Evolutionary conservation across 2,329 filamentous ascomycete species (phyloP), one percentile per base, ranked within the genome.

Genomic region (Penicillium sp.): DNA sequence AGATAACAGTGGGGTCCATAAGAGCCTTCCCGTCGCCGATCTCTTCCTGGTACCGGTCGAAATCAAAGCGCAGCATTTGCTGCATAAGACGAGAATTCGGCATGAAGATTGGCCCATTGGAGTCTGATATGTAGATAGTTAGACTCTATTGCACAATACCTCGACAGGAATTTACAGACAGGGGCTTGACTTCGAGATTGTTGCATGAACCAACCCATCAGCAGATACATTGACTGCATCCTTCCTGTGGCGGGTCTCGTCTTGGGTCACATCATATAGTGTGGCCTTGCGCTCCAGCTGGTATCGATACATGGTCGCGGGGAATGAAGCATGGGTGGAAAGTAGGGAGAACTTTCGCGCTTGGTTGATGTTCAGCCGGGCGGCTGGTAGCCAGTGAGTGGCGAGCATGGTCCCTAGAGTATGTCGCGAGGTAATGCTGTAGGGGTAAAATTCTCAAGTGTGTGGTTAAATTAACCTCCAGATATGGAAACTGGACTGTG

Each of bases 41-140:
- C 5, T 54, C 55, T 25, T 57, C 55, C 21, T 54, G 55, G 35
- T 57, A 57, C 6, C 43, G 50, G 4, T 41, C 55, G 9, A 57
- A 53, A 23, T 57, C 55, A 57, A 57, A 57, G 12, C 43, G 51
- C 19, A 57, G 27, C 55, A 57, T 57, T 15, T 57, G 55, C 43
- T 57, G 55, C 55, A 57, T 54, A 4, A 57, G 50, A 29, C 55
- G 55, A 12, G 55, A 54, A 27, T 57, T 57, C 17, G 55, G 55
- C 55, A 57, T 57, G 27, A 57, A 57, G 1, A 57, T 33, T 17
- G 55, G 55, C 13, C 55, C 55, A 21, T 57, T 57, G 8, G 55
- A 57, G 37, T 57, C 55, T 57, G n/a, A 13, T 37, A 25, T 33
- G 6, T 3, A 42, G 29, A 38, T 41, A 48, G 50, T 40, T 25